Base-by-base conservation (phyloP, 169 alveolate genomes). In the Plasmodium reichenowi region DNA sequence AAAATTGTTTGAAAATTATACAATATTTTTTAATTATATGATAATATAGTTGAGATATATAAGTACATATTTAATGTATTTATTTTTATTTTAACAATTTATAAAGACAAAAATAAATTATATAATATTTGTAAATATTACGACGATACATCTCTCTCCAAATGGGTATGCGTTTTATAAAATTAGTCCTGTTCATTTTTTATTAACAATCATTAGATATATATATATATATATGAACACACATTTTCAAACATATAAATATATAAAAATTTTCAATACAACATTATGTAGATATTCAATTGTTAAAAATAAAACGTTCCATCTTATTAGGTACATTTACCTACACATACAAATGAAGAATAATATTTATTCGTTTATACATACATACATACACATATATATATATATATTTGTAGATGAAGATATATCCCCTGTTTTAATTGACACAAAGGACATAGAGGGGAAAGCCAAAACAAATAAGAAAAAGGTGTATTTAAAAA, bases 271-370 rank as follows among this genome's bases (percentile, higher is more conserved):
- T 38, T 15, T 17, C 13, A 72, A 15, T 24, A 48, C 17, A 47
- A 52, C 60, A 22, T 38, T 38, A 38, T 15, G n/a, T 71, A 54
- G 64, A 56, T 15, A n/a, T 72, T 20, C 62, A 72, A 26, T 24
- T 72, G 12, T 43, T 72, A 60, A 72, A 72, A 60, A 72, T 72
- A 24, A 72, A 72, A 52, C 24, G 70, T 72, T 72, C 86, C 71
- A 50, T 72, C 45, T 52, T 43, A 20, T 10, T 72, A 52, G 63
- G 86, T 72, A 72, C 38, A 58, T 38, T 5, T 38, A 38, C 47
- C 0, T 38, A 38, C 43, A 22, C 29, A 24, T 26, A 71, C 8
- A 12, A 45, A 62, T 45, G 66, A n/a, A 71, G 80, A 32, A 24
- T 13, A 17, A 22, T 15, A 56, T 56, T 13, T 64, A 26, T 64